Base-by-base conservation (phyloP, 2,329 filamentous ascomycete genomes). In the Fusarium nodosum region DNA sequence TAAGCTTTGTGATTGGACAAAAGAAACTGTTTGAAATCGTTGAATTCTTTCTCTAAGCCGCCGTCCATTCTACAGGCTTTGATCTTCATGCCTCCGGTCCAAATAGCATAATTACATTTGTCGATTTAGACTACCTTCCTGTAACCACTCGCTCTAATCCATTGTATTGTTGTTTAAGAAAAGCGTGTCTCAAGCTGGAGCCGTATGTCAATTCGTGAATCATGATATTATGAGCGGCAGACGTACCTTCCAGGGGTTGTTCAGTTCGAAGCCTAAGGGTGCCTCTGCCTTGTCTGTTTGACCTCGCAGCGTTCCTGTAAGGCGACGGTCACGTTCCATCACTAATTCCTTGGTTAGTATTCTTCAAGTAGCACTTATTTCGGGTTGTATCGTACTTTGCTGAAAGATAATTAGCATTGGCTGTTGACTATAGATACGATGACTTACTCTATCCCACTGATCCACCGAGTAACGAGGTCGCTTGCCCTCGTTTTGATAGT, bases 311-410 rank as follows among this genome's bases (percentile, higher is more conserved):
- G 79, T 82, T 46, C 88, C 88, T 10, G 88, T 90, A 66, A 90
- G 82, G 75, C 88, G 84, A 65, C 84, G 82, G 73, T 90, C 88
- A 73, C 88, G 87, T 58, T 88, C 84, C 87, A 90, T 90, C 88
- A 90, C 88, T 90, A 56, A 36, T 34, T n/a, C 13, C 26, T 59
- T 26, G 9, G 22, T 58, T 42, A 57, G 64, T 61, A 64, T 60
- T 39, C 12, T 9, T 22, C 20, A 33, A 24, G 4, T 13, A 30
- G 44, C 10, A 31, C n/a, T 30, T 41, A 6, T 26, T 24, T 44
- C 47, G 16, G 28, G n/a, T 11, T 20, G 18, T 22, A 22, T 71
- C 79, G 60, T 84, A 87, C 85, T 88, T 86, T 88, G 85, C 86
- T 88, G 69, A 62, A 45, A 52, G 47, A 51, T n/a, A 45, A 69